These are phyloP conservation scores for Ophiocordyceps camponoti-leonardi DNA, from an alignment of 2,329 filamentous ascomycete genomes.

Conservation along the genomic window DNA sequence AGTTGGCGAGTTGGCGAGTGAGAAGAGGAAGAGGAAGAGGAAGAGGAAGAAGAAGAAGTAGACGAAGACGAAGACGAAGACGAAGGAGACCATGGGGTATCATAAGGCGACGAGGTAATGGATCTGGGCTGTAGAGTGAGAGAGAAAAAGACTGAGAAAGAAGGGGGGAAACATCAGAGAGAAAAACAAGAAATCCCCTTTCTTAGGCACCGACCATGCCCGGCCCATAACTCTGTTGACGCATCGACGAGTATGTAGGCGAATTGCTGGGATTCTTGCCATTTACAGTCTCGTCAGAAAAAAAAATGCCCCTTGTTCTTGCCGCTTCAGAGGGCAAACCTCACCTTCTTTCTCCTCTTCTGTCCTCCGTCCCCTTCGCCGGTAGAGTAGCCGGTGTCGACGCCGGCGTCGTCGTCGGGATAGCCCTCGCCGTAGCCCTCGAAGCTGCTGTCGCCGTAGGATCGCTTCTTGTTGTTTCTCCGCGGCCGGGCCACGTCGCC, in stretches of 20 bases:
- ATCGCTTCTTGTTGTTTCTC: slow-evolving; percentile 53
- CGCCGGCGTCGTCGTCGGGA: slow-evolving; percentile 45
- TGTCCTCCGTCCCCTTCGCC: slow-evolving; percentile 51
- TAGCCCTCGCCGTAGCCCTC: slow-evolving; percentile 60
- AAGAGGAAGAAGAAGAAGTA: no score
- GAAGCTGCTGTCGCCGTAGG: slow-evolving; percentile 58
- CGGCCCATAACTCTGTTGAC: slow-evolving; percentile 37
- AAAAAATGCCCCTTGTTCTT: no score
- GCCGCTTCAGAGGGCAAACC: neutral
- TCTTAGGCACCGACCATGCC: slow-evolving; percentile 38
- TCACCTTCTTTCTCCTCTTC: slow-evolving; percentile 51
- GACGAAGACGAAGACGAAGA: no score
- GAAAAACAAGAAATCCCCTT: neutral
- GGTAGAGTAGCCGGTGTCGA: slow-evolving; percentile 49
- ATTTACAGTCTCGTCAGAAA: no score
- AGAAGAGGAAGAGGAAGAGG: no score
- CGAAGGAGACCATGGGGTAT: no score
- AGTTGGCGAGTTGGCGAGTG: no score
- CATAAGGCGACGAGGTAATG: no score
- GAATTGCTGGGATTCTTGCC: slow-evolving; percentile 27
- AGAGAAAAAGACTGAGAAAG: neutral
- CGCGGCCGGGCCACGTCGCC: slow-evolving; percentile 38
- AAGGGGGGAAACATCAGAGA: neutral
- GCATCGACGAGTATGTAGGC: slow-evolving; percentile 25
- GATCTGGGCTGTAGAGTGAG: neutral